These are phyloP conservation scores for Alternaria tenuissima DNA, from an alignment of 2,329 filamentous ascomycete species.

Conservation along the genomic window DNA sequence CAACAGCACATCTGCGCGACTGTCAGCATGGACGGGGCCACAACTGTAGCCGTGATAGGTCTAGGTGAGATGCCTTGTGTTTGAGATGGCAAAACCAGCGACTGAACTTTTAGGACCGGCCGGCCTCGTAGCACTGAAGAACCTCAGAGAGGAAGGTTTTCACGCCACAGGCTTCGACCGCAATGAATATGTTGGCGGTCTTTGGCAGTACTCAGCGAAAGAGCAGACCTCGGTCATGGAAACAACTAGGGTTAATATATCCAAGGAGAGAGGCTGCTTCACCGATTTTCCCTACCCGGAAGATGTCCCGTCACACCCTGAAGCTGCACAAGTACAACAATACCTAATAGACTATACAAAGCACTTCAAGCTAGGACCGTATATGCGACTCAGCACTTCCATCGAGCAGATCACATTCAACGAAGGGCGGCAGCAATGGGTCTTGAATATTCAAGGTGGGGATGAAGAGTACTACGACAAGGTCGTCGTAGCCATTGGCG, in stretches of 20 bases:
- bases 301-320: constrained; percentile 26
- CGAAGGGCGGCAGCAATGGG: constrained; percentile 24
- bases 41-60: constrained; percentile 22
- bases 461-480: constrained; percentile 28
- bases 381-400: constrained; percentile 21
- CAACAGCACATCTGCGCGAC: neutral
- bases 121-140: constrained; percentile 28
- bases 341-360: constrained; percentile 29
- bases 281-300: constrained; percentile 31
- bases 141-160: constrained; percentile 33
- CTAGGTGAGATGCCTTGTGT: constrained; percentile 5
- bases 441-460: constrained; percentile 13
- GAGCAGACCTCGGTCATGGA: constrained; percentile 33
- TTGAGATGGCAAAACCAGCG: neutral
- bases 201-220: constrained; percentile 32
- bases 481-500: constrained; percentile 31
- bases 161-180: constrained; percentile 31
- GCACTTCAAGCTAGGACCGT: constrained; percentile 27
- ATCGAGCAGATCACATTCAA: constrained; percentile 24
- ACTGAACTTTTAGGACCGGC: constrained; percentile 14
- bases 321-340: constrained; percentile 29
- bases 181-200: constrained; percentile 30
- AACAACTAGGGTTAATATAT: constrained; percentile 31
- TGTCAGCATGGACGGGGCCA: neutral
- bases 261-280: constrained; percentile 35